Evolutionary conservation across 176 grass and related monocot species (phyloP).

Genomic region (Triticum turgidum): DNA sequence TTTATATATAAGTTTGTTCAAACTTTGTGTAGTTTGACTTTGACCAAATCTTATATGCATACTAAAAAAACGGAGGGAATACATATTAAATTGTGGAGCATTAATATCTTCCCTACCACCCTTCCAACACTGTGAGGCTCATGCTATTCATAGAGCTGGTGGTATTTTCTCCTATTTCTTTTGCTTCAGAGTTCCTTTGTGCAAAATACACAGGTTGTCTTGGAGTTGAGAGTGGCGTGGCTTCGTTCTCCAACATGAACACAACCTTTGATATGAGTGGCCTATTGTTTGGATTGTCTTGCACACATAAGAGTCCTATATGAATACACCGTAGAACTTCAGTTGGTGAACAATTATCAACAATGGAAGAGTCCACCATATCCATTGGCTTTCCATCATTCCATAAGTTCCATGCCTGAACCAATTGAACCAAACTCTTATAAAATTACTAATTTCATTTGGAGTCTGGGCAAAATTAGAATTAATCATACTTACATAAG

Average conservation of each 20-base stretch:
- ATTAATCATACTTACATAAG: conserved; percentile 40
- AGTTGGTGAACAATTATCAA: background rate
- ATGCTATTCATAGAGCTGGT: conserved; percentile 20
- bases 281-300: conserved; percentile 37
- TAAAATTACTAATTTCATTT: background rate
- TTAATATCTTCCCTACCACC: background rate
- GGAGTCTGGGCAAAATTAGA: background rate
- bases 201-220: conserved; percentile 39
- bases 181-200: background rate
- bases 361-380: conserved; percentile 35
- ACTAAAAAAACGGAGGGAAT: no score
- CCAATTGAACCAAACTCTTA: background rate
- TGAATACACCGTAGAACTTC: conserved; percentile 47
- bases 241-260: conserved; percentile 46
- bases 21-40: no score
- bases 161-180: conserved; percentile 15
- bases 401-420: conserved; percentile 60
- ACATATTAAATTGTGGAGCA: background rate
- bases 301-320: background rate
- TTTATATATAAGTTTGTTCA: no score
- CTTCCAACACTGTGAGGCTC: conserved; percentile 8
- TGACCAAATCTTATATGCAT: no score
- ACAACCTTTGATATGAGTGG: conserved; percentile 46
- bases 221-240: conserved; percentile 17
- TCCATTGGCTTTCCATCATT: conserved; percentile 35